Evolutionary conservation across 177 flowering plant genomes (phyloP).

Genomic region (Vitis hybrid): DNA sequence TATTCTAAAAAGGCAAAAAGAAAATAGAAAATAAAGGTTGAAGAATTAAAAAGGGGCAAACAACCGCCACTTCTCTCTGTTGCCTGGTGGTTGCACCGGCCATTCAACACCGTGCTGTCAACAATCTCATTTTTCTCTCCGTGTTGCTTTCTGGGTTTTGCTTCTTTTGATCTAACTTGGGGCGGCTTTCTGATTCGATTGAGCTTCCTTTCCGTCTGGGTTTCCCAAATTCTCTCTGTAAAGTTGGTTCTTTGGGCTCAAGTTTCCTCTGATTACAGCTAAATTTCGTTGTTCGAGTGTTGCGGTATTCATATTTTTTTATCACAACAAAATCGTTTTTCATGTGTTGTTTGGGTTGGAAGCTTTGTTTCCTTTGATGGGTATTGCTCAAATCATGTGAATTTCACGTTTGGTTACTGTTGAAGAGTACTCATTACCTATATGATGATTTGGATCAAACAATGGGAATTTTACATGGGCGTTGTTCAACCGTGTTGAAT

Average conservation of each 20-base stretch:
- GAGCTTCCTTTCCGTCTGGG: neutral
- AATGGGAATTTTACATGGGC: too few relatives aligned
- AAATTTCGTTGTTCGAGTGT: too few relatives aligned
- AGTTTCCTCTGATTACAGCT: too few relatives aligned
- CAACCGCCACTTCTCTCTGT: slow-evolving; percentile 13
- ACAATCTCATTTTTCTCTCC: neutral
- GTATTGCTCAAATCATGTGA: neutral
- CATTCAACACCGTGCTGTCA: slow-evolving; percentile 22
- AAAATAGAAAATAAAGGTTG: neutral
- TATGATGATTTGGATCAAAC: too few relatives aligned
- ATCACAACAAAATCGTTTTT: neutral
- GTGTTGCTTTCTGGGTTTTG: neutral
- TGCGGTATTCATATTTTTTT: neutral
- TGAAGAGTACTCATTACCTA: too few relatives aligned
- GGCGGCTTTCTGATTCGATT: neutral
- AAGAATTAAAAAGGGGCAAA: neutral
- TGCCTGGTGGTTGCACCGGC: slow-evolving; percentile 11
- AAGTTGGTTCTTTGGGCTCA: too few relatives aligned
- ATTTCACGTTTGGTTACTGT: too few relatives aligned
- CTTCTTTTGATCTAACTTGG: neutral
- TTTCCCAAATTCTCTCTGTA: neutral
- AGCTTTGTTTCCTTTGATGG: neutral
- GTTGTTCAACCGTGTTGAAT: too few relatives aligned
- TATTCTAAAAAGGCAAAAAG: neutral
- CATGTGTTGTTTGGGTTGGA: neutral